Evolutionary conservation across 139 green algal genomes (phyloP).

Genomic region (Chlorella ohadii): DNA sequence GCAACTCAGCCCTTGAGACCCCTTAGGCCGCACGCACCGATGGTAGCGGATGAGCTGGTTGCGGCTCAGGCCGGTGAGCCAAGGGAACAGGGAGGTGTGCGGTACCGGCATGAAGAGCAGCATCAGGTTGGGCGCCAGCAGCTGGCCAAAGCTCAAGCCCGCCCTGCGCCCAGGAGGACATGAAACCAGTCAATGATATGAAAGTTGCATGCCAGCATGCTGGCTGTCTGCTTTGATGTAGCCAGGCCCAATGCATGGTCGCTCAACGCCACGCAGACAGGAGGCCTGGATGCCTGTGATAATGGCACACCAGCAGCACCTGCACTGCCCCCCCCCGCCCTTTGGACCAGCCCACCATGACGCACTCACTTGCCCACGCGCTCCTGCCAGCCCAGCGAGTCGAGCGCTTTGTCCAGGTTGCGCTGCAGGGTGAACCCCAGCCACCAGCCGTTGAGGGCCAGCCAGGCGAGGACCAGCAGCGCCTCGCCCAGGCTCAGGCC

Average conservation of each 20-base stretch:
- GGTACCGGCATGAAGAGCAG: slow-evolving; percentile 48
- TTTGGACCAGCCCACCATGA: too few species aligned
- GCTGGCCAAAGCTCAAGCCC: slow-evolving; percentile 28
- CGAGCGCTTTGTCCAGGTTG: not conserved
- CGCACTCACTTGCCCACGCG: slow-evolving; percentile 7
- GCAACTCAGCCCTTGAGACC: too few species aligned
- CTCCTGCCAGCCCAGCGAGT: not conserved
- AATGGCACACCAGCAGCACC: not conserved
- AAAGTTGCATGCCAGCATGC: too few species aligned
- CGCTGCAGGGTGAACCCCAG: not conserved
- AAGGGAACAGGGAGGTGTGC: slow-evolving; percentile 41
- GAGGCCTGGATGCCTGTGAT: too few species aligned
- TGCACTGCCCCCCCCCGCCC: not conserved
- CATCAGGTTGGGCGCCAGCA: slow-evolving; percentile 30
- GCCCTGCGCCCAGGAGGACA: slow-evolving; percentile 4
- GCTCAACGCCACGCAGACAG: too few species aligned
- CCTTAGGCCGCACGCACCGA: not conserved
- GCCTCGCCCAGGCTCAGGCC: slow-evolving; percentile 24
- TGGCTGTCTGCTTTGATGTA: too few species aligned
- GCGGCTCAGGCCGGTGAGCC: slow-evolving; percentile 21
- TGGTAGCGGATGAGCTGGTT: slow-evolving; percentile 40
- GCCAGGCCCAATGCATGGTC: too few species aligned
- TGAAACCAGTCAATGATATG: too few species aligned
- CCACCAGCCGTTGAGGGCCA: slow-evolving; percentile 16
- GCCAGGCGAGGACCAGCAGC: not conserved